Percentiles rank a stretch among this genome's conserved stretches.
Evolutionary conservation across 2,329 filamentous ascomycete genomes (phyloP).

Genomic region (Dactylellina cionopaga): DNA sequence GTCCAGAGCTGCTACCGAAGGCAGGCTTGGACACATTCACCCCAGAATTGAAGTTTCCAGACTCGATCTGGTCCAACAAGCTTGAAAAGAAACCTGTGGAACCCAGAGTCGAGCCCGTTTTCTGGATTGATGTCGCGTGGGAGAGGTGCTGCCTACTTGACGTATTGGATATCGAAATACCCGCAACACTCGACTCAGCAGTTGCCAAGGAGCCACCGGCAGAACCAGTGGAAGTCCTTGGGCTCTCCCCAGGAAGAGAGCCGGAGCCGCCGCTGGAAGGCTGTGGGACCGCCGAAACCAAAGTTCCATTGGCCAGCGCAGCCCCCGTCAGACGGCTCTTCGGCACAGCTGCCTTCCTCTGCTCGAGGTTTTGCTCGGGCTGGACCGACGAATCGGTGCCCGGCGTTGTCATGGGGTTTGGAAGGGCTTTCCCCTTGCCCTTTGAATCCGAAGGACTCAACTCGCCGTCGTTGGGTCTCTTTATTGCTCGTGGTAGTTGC

Average conservation of each 20-base stretch:
- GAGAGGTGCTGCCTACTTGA: not conserved
- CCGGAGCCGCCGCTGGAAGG: not conserved
- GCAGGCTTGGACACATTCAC: no score
- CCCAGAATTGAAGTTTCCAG: not conserved
- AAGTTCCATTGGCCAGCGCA: not conserved
- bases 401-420: not conserved
- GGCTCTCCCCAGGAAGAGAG: not conserved
- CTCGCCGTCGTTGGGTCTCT: not conserved
- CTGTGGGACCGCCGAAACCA: not conserved
- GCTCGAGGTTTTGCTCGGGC: no score
- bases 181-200: conserved; percentile 3
- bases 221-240: not conserved
- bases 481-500: not conserved
- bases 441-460: not conserved
- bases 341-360: not conserved
- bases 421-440: conserved; percentile 3
- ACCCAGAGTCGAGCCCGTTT: no score
- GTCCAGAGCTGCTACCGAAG: no score
- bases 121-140: no score
- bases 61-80: conserved; percentile 3
- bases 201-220: not conserved
- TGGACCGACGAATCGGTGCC: not conserved
- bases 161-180: not conserved
- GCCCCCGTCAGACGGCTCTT: not conserved
- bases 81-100: no score